phyloP scores from a whole-genome alignment of 495 filamentous ascomycete genomes.

The Annulohypoxylon stygium region DNA sequence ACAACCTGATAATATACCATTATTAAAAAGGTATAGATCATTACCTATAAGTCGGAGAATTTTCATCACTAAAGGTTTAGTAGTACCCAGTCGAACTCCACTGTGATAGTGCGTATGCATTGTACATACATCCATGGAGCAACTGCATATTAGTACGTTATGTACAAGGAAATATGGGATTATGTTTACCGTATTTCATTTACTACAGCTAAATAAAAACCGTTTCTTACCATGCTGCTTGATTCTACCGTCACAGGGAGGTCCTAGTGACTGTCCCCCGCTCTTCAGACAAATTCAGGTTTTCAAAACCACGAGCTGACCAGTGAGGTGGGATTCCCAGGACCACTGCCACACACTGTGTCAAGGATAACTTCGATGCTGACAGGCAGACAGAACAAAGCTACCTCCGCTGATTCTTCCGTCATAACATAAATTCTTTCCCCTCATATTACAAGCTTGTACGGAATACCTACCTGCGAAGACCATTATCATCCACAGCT shows the following conservation, averaged over 20 bases:
- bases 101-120: background rate
- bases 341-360: conserved; percentile 34
- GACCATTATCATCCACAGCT: conserved; percentile 32
- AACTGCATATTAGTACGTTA: background rate
- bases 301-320: conserved; percentile 2
- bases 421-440: conserved; percentile 45
- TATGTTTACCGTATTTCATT: background rate
- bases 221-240: conserved; percentile 2
- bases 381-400: conserved; percentile 23
- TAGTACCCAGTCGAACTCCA: background rate
- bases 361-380: conserved; percentile 30
- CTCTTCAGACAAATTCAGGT: conserved; percentile 19
- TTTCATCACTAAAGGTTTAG: background rate
- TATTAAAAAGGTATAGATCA: background rate
- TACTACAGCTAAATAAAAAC: background rate
- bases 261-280: conserved; percentile 17
- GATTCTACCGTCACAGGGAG: background rate
- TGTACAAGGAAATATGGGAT: background rate
- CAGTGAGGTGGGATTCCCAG: conserved; percentile 8
- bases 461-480: conserved; percentile 28
- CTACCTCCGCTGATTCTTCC: conserved; percentile 37
- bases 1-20: background rate
- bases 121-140: background rate
- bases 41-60: background rate
- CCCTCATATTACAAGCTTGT: conserved; percentile 45